A percentile compares a stretch with the other conserved stretches of the same genome.
These are phyloP conservation scores for Solanum commersonii DNA, from an alignment of 257 asterid species.

Conservation along the genomic window DNA sequence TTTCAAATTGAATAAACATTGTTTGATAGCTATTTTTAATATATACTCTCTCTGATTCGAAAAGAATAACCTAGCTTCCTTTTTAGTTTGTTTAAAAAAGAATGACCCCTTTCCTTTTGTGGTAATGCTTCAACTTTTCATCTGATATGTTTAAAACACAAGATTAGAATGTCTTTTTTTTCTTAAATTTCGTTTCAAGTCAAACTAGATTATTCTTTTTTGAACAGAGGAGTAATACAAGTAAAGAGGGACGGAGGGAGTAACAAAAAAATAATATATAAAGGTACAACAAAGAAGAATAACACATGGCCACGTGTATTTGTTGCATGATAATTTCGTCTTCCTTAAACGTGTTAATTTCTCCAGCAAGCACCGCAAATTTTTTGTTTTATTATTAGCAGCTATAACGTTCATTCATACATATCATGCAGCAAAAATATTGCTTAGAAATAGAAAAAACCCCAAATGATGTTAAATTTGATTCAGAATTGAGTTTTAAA, in stretches of 20 bases:
- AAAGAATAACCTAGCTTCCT: too few species aligned
- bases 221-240: too few species aligned
- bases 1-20: too few species aligned
- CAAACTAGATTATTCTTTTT: too few species aligned
- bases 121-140: rapidly evolving
- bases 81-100: too few species aligned
- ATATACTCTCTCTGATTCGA: too few species aligned
- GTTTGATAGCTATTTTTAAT: too few species aligned
- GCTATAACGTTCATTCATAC: not conserved
- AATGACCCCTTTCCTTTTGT: rapidly evolving
- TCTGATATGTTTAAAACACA: rapidly evolving
- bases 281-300: not conserved
- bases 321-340: not conserved
- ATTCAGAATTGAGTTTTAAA: not conserved
- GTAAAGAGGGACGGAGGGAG: too few species aligned
- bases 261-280: too few species aligned
- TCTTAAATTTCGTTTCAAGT: too few species aligned
- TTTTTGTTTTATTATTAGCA: not conserved
- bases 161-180: too few species aligned
- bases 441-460: too few species aligned
- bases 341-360: not conserved
- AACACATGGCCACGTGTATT: not conserved
- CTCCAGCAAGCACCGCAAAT: not conserved
- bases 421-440: not conserved
- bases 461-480: not conserved